Conservation (phyloP, 2,329 filamentous ascomycete species). For the Emergomyces pasteurianus region DNA sequence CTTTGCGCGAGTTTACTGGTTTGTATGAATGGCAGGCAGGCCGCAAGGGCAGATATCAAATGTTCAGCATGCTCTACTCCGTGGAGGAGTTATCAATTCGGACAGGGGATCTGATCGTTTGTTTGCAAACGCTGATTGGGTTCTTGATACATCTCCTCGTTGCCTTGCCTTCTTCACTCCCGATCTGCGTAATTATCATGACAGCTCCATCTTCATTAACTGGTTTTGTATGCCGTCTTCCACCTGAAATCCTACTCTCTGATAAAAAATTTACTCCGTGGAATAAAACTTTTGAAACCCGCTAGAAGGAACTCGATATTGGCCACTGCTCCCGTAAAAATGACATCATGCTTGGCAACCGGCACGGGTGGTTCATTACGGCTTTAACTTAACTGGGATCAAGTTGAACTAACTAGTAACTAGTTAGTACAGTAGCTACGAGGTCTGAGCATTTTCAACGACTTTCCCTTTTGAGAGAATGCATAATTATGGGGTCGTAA, state of each 20-base stretch:
- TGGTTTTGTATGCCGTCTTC: background rate
- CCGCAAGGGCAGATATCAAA: background rate
- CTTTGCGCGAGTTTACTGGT: background rate
- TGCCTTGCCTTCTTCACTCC: background rate
- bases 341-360: too few relatives aligned
- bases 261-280: background rate
- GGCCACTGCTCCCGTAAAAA: too few relatives aligned
- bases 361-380: background rate
- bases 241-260: background rate
- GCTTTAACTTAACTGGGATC: too few relatives aligned
- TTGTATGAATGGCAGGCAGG: background rate
- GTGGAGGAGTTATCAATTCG: background rate
- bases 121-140: background rate
- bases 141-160: background rate
- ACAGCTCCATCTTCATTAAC: background rate
- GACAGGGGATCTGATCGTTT: too few relatives aligned
- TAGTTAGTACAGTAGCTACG: too few relatives aligned
- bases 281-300: too few relatives aligned
- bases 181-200: background rate
- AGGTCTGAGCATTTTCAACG: too few relatives aligned
- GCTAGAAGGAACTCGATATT: too few relatives aligned
- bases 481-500: background rate
- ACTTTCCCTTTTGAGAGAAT: conserved; percentile 2
- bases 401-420: too few relatives aligned
- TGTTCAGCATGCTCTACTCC: background rate